phyloP scores from a whole-genome alignment of 2,329 filamentous ascomycete genomes.

The Sarocladiaceae sp. region DNA sequence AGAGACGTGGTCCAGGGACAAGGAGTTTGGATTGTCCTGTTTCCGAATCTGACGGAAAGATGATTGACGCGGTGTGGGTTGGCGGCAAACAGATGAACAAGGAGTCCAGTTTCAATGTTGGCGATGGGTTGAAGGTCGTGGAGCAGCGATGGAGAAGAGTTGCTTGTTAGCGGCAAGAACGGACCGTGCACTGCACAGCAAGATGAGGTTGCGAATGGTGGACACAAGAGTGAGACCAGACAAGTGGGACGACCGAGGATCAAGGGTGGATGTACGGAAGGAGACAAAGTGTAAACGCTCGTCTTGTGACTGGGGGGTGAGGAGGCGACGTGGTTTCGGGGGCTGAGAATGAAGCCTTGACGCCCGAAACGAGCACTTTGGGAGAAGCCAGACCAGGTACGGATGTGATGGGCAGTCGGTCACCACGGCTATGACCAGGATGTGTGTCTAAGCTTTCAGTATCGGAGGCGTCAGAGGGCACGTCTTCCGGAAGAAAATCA shows the following conservation, averaged over 20 bases:
- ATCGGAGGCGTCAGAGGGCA: no score
- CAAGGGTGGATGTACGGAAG: not conserved
- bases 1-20: no score
- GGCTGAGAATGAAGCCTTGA: conserved; percentile 8
- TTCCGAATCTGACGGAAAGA: not conserved
- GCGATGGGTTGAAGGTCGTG: not conserved
- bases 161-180: not conserved
- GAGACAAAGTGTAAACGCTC: not conserved
- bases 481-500: no score
- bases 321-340: not conserved
- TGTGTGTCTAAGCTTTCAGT: no score
- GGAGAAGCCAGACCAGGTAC: not conserved
- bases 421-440: not conserved
- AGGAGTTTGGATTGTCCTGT: not conserved
- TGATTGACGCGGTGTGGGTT: not conserved
- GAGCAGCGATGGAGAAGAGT: not conserved
- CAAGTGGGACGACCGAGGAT: conserved; percentile 5
- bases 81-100: not conserved
- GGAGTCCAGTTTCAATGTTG: not conserved
- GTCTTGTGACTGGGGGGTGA: not conserved
- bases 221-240: not conserved
- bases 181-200: conserved; percentile 3
- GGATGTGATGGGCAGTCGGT: not conserved
- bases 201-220: not conserved
- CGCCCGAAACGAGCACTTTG: not conserved